phyloP scores from a whole-genome alignment of 208 protist species.

The Trypanosoma lewisi region DNA sequence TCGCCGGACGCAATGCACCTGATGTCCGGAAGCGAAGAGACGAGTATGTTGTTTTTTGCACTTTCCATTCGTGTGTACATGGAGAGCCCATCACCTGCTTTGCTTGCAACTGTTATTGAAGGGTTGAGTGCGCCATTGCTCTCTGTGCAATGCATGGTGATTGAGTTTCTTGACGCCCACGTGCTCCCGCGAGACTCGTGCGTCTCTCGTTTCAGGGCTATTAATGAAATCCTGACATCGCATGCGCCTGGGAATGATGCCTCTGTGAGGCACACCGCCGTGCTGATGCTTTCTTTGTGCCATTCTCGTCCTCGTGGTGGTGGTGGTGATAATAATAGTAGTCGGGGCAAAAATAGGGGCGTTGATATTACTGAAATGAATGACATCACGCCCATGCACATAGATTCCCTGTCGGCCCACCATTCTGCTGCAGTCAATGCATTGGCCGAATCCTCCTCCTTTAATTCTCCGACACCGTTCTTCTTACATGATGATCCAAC shows the following conservation, averaged over 20 bases:
- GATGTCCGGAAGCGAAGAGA: slow-evolving; percentile 13
- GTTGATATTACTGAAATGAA: no score
- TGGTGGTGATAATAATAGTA: background rate
- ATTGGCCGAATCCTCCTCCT: slow-evolving; percentile 1
- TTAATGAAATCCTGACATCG: slow-evolving; percentile 10
- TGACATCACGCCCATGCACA: no score
- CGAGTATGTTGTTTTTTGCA: slow-evolving; percentile 21
- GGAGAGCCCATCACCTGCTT: background rate
- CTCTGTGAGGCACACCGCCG: slow-evolving; percentile 42
- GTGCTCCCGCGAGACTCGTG: slow-evolving; percentile 1
- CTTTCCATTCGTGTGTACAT: slow-evolving; percentile 15
- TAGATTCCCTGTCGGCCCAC: no score
- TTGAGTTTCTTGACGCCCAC: slow-evolving; percentile 44
- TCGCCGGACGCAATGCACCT: slow-evolving; percentile 15
- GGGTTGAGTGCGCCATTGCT: slow-evolving; percentile 32
- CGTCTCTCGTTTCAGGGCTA: slow-evolving; percentile 9
- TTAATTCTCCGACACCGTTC: background rate
- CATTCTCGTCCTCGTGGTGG: slow-evolving; percentile 3
- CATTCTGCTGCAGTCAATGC: slow-evolving; percentile 12
- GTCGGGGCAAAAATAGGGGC: no score
- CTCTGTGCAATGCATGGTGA: slow-evolving; percentile 36
- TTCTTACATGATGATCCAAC: background rate
- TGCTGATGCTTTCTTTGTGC: slow-evolving; percentile 42
- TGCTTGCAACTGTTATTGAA: background rate
- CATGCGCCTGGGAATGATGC: slow-evolving; percentile 2